These are phyloP conservation scores for Acer saccharum DNA, from an alignment of 345 rosid species.

Conservation along the genomic window DNA sequence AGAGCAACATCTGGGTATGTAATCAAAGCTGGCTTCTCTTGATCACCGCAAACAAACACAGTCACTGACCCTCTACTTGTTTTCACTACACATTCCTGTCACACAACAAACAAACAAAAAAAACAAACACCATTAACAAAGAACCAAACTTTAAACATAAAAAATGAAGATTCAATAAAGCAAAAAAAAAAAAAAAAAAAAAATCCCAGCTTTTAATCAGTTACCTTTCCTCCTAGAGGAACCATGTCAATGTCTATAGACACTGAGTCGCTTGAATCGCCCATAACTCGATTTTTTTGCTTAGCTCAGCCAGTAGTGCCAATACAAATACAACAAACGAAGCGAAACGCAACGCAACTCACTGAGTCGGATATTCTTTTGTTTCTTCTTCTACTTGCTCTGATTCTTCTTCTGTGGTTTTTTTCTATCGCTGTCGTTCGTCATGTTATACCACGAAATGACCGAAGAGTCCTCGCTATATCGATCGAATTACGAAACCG, in stretches of 20 bases:
- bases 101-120: neutral
- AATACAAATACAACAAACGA: neutral
- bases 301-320: conserved; percentile 34
- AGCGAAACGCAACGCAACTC: conserved; percentile 7
- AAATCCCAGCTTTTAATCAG: neutral
- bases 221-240: conserved; percentile 59
- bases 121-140: neutral
- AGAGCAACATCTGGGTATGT: conserved; percentile 92
- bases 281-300: conserved; percentile 35
- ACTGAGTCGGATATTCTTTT: conserved; percentile 31
- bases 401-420: neutral
- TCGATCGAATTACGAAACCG: neutral
- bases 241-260: conserved; percentile 46
- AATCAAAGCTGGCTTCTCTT: conserved; percentile 79
- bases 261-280: conserved; percentile 53
- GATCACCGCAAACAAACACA: conserved; percentile 77
- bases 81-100: conserved; percentile 74
- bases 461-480: conserved; percentile 17
- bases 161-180: neutral
- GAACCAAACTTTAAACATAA: neutral
- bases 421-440: neutral
- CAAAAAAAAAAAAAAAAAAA: too few relatives aligned
- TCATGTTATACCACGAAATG: neutral
- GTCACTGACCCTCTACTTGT: conserved; percentile 72
- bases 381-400: neutral